Evolutionary conservation across 1,139 yeast species (phyloP), one percentile per base, ranked within the genome.

Genomic region (Zygoascus sp.): DNA sequence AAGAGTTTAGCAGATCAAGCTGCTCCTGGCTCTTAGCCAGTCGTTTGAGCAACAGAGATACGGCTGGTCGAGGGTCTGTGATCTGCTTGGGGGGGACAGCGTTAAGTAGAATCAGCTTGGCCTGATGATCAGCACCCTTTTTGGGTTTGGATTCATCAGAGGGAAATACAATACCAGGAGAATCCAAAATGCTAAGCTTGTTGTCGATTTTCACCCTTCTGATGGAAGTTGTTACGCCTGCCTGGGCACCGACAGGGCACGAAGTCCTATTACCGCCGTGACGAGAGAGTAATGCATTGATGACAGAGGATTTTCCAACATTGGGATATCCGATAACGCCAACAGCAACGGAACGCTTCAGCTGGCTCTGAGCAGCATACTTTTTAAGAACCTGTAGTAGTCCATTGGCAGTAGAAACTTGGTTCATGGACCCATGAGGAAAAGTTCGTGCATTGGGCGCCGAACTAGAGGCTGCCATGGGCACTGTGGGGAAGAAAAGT

Each of bases 151-250:
- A 45, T 68, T 77, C 76, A 53, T 71, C 75, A 51, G 82, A 80
- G 40, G 98, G 97, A 80, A 92, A 92, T 36, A 94, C 97, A 55
- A 92, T 92, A 63, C 98, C 98, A 44, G 98, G 98, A 44, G 97
- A 88, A 66, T 92, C 98, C 62, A 92, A 75, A 53, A 92, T 76
- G 66, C 85, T 87, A 58, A 92, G 76, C 66, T 89, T 89, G 62
- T 81, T 84, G 65, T 92, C 98, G 52, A 92, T 78, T 69, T 92
- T 92, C 51, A 92, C 89, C 66, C 89, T 95, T 69, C 97, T 80
- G 65, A 92, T 73, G 2, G 92, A 74, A 1, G 96, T 90, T 25
- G 98, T 92, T 32, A 92, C 92, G 64, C 98, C 98, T 3, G 99
- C 97, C 69, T 86, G 94, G 60, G 95, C 94, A 40, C 98, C 99